Conservation (phyloP, 2,329 filamentous ascomycete species). For the Penicillium sp. region DNA sequence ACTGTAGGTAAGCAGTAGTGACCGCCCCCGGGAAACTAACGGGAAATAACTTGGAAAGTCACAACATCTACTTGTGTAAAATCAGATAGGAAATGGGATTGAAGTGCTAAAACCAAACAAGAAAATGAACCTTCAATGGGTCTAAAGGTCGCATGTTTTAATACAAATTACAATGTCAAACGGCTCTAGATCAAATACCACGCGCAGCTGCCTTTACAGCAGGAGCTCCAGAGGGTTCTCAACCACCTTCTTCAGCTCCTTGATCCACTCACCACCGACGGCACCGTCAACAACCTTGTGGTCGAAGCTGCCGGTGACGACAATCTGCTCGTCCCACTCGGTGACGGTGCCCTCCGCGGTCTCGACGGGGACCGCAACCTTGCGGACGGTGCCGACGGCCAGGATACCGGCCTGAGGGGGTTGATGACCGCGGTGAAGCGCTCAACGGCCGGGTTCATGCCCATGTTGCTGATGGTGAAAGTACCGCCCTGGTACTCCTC, state of each 20-base stretch:
- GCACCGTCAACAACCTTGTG: slow-evolving; percentile 98
- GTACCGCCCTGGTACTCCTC: slow-evolving; percentile 99
- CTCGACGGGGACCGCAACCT: slow-evolving; percentile 85
- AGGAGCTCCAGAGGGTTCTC: slow-evolving; percentile 96
- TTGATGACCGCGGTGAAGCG: slow-evolving; percentile 99
- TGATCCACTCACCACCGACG: slow-evolving; percentile 93
- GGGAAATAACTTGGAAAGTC: neutral
- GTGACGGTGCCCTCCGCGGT: slow-evolving; percentile 74
- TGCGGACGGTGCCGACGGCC: slow-evolving; percentile 88
- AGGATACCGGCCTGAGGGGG: slow-evolving; percentile 96
- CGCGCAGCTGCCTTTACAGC: slow-evolving; percentile 54
- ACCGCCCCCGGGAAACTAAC: neutral
- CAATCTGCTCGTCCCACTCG: slow-evolving; percentile 96
- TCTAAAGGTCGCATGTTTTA: slow-evolving; percentile 31
- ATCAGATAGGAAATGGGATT: slow-evolving; percentile 24
- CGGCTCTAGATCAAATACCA: neutral
- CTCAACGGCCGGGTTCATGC: slow-evolving; percentile 96
- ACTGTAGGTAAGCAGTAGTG: too few species aligned
- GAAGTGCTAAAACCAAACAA: slow-evolving; percentile 31
- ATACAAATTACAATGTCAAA: slow-evolving; percentile 33
- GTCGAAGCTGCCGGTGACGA: slow-evolving; percentile 92
- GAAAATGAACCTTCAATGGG: slow-evolving; percentile 24
- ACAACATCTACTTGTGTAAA: neutral
- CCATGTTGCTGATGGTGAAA: slow-evolving; percentile 99
- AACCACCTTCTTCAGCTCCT: slow-evolving; percentile 92